These are phyloP conservation scores for Jaltomata sinuosa DNA, from an alignment of 257 asterid genomes.

Conservation along the genomic window DNA sequence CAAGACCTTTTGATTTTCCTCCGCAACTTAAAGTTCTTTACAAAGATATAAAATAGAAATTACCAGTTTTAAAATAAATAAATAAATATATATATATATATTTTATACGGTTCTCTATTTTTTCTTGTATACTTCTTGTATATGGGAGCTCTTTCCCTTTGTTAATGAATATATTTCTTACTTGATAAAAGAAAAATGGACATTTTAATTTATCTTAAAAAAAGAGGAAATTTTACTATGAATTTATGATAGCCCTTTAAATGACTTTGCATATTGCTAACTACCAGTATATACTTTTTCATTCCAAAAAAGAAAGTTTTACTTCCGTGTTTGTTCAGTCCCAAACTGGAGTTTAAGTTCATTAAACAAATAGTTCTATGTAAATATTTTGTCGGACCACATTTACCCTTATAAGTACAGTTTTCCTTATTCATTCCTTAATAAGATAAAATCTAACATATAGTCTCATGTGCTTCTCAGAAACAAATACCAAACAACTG, in stretches of 20 bases:
- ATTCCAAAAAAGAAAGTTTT: too few relatives aligned
- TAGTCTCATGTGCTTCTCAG: neutral
- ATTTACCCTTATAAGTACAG: neutral
- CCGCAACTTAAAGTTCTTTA: neutral
- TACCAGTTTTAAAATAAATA: too few relatives aligned
- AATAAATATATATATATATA: too few relatives aligned
- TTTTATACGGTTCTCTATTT: neutral
- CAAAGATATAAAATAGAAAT: neutral
- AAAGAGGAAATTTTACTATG: neutral
- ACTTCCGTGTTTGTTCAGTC: too few relatives aligned
- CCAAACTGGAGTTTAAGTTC: too few relatives aligned
- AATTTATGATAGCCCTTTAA: neutral
- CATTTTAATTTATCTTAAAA: too few relatives aligned
- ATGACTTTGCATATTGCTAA: neutral
- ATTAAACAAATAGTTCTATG: too few relatives aligned
- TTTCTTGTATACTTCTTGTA: neutral
- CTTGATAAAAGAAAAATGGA: too few relatives aligned
- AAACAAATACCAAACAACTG: neutral
- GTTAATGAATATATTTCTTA: neutral
- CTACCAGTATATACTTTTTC: neutral
- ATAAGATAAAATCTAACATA: neutral
- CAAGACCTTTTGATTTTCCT: neutral
- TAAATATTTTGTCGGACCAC: too few relatives aligned
- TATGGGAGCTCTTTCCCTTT: neutral
- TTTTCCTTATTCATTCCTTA: neutral